Conservation (phyloP, 1,284 basidiomycete genomes). For the Ganoderma leucocontextum region DNA sequence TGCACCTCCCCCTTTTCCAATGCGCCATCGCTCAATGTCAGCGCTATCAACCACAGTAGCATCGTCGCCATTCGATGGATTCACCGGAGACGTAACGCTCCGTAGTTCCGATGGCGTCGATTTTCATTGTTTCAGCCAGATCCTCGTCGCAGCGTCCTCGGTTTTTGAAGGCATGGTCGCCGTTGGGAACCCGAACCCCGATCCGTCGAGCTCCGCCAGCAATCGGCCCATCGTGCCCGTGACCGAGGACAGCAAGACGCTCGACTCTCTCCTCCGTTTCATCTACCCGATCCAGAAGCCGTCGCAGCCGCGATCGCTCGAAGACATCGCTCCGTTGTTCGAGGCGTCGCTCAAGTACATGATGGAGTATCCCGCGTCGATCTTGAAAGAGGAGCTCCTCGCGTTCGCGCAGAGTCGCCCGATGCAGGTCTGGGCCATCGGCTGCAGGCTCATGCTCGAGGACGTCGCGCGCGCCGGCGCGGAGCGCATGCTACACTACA, state of each 20-base stretch:
- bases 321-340: constrained; percentile 18
- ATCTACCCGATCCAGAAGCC: constrained; percentile 14
- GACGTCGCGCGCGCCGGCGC: constrained; percentile 19
- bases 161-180: constrained; percentile 29
- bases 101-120: constrained; percentile 21
- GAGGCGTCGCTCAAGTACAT: constrained; percentile 31
- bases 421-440: constrained; percentile 30
- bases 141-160: constrained; percentile 34
- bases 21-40: background rate
- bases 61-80: constrained; percentile 23
- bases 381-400: constrained; percentile 19
- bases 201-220: background rate
- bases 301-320: background rate
- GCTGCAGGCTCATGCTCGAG: constrained; percentile 26
- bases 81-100: constrained; percentile 20
- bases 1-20: background rate
- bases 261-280: constrained; percentile 4
- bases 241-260: constrained; percentile 10
- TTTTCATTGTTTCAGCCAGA: constrained; percentile 28
- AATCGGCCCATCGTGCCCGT: constrained; percentile 7
- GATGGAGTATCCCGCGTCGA: constrained; percentile 28
- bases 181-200: background rate
- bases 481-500: constrained; percentile 8
- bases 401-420: constrained; percentile 13
- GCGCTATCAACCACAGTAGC: background rate